These are phyloP conservation scores for Scalesia atractyloides DNA, from an alignment of 129 eudicot species.

Conservation along the genomic window DNA sequence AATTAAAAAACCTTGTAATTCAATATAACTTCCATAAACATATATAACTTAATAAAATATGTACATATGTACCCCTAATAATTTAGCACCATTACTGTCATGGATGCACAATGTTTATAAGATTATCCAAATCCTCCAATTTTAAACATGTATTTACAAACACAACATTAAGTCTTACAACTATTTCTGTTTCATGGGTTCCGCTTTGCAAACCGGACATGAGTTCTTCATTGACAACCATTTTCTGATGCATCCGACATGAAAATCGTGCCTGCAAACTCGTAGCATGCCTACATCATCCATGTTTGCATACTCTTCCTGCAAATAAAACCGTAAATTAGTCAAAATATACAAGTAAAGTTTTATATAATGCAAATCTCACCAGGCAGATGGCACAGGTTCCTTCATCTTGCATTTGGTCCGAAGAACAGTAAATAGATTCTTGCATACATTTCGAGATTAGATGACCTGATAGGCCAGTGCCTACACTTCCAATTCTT, in stretches of 20 bases:
- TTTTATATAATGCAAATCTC: constrained; percentile 20
- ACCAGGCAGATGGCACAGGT: constrained; percentile 82
- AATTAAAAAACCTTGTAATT: constrained; percentile 9
- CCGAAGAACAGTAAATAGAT: constrained; percentile 65
- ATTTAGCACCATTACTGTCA: constrained; percentile 38
- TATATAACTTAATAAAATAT: constrained; percentile 16
- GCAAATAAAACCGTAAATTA: constrained; percentile 22
- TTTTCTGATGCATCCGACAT: constrained; percentile 62
- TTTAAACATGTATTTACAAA: constrained; percentile 34
- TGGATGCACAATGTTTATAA: constrained; percentile 31
- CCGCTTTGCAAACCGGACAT: constrained; percentile 78
- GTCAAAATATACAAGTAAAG: background rate
- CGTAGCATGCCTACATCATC: constrained; percentile 68
- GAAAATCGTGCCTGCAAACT: constrained; percentile 69
- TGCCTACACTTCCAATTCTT: constrained; percentile 68
- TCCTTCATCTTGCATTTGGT: constrained; percentile 60
- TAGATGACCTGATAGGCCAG: constrained; percentile 62
- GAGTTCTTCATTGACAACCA: constrained; percentile 76
- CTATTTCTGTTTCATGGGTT: constrained; percentile 45
- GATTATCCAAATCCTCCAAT: constrained; percentile 22
- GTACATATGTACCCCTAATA: constrained; percentile 29
- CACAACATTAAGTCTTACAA: background rate
- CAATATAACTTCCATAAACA: constrained; percentile 4
- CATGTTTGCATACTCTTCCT: constrained; percentile 74
- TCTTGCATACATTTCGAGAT: constrained; percentile 55